Base-by-base conservation (phyloP, 2,329 filamentous ascomycete species). In the Penicillium expansum region DNA sequence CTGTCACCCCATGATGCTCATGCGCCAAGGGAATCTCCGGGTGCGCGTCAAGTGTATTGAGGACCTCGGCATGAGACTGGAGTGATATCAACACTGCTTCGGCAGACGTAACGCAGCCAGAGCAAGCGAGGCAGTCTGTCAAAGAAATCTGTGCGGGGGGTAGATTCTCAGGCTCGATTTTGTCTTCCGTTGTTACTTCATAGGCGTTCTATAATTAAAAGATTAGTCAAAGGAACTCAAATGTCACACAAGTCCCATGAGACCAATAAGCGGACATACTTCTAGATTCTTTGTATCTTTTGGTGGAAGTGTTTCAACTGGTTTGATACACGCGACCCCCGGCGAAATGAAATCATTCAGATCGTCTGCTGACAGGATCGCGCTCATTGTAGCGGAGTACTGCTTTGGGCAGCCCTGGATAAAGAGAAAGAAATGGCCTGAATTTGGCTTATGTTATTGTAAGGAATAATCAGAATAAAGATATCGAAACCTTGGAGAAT, bases 281-380 rank as follows among this genome's bases (percentile, higher is more conserved):
- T 76, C 72, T 52, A 71, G 65, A 24, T 77, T 75, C 49, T 78
- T 73, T 24, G 83, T 75, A 33, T 83, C 77, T 62, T 83, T 81
- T 48, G 82, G 76, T 2, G 94, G 93, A 14, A 99, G 84, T 2
- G 91, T 95, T 75, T 99, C 94, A 72, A 99, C 83, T 29, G 94
- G 94, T 71, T 99, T 97, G 76, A 99, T 97, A 78, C 94, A 99
- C 61, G 94, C 94, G 70, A 99, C 92, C 61, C 93, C 92, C 14
- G 94, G 94, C 56, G 90, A 94, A 73, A 99, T 99, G 79, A 99
- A 99, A 81, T 99, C 94, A 81, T 99, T 99, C 60, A 99, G 82
- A 74, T 97, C 92, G 80, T 99, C 93, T 69, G 89, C 88, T 55
- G 92, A 97, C 69, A 99, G 88, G 69, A 99, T 99, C 61, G 94